Evolutionary conservation across 148 eudicot species (phyloP), one percentile per base, ranked within the genome.

Genomic region (Chenopodium album): DNA sequence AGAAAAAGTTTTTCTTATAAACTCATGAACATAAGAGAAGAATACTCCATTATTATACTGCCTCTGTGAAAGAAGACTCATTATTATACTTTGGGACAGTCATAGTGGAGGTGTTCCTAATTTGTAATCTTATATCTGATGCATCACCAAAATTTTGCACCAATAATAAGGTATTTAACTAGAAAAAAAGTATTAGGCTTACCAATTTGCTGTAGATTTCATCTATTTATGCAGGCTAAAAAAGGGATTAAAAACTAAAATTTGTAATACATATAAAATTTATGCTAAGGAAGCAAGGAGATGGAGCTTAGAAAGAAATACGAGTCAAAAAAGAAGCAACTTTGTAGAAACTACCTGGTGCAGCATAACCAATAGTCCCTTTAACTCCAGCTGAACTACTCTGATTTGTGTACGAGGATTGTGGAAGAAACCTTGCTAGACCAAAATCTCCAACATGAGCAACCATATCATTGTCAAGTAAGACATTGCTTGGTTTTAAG

Each of bases 401-500:
- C 74, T 83, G 75, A 26, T 46, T 73, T 26, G 82, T 69, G 46
- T 75, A 44, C 4, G n/a, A 37, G 13, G 65, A 32, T 62, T 82
- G 48, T 60, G 44, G 67, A 46, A 75, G 63, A 78, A 84, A 56
- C 75, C 37, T 83, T 23, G 88, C 76, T 6, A 86, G 63, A 23
- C 88, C 86, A 22, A 86, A 86, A 59, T 86, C 88, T 6, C 88
- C 88, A 41, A 85, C 74, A 80, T 83, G 84, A 32, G 88, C 86
- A 67, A 31, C 69, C 84, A 84, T 81, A 34, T 78, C 81, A 75
- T 76, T 20, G 76, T 84, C 89, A 2, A 86, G 81, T 9, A 86
- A 74, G 74, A 83, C 41, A 48, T 86, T 86, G 75, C 85, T 80
- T 16, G 88, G 86, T 67, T 87, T 87, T 44, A 84, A 22, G 82